Evolutionary conservation across 2,329 filamentous ascomycete species (phyloP), one percentile per base, ranked within the genome.

Genomic region (Furcasterigmium sp.): DNA sequence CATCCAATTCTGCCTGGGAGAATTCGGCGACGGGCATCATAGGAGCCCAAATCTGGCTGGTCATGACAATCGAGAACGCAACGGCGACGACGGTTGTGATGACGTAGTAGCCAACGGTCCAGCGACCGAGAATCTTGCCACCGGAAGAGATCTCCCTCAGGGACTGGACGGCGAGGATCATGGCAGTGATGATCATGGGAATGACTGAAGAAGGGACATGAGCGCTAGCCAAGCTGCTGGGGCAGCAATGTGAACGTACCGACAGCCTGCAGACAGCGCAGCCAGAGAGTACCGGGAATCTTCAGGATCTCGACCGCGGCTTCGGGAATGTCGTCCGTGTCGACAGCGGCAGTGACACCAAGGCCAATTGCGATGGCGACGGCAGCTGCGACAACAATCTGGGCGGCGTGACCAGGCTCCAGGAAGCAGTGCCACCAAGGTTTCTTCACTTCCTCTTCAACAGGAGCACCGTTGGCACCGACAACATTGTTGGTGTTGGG

Each of bases 321-420:
- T 5, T 62, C 57, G 0, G 70, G 72, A 3, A 76, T 60, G 1
- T 67, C 48, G 0, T 67, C 61, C 8, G 69, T 67, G 0, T 66
- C 62, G 9, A 70, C 68, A 5, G 61, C 61, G 0, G 64, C 59
- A 9, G 66, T 66, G 3, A 76, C 64, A 7, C 61, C 59, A 41
- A 77, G 43, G 30, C 73, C 74, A 30, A 77, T 75, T 9, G 56
- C 67, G 23, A 77, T 69, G 25, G 70, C 73, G n/a, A 74, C 28
- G 2, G 66, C 41, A 11, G 73, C 73, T 2, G 72, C 70, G 23
- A 60, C 53, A 50, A 77, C 64, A 47, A 76, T 76, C 50, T 76
- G 73, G 36, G 68, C 52, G 20, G 70, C 70, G 2, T 68, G 71
- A 6, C 70, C 72, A 2, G 65, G 65, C 41, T 63, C 57, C 40